Percentiles rank a stretch among this genome's conserved stretches.
Conservation (phyloP, 768 basidiomycete genomes). For the Suillus clintonianus region DNA sequence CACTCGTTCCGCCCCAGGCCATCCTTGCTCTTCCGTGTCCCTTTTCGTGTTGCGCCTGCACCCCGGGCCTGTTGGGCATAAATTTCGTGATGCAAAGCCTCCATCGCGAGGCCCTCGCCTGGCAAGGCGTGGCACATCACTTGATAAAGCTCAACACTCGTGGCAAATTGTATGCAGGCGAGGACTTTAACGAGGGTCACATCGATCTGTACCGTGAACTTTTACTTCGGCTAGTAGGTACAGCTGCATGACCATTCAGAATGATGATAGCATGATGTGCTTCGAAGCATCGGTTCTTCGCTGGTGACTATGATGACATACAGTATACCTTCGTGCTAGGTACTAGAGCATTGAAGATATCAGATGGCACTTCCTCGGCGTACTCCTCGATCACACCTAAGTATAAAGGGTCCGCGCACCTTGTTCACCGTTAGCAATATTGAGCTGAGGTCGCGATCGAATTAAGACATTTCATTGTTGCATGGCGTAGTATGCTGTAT, state of each 20-base stretch:
- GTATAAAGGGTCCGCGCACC: not conserved
- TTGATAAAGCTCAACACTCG: no score
- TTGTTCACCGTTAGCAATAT: no score
- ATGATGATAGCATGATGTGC: constrained; percentile 93
- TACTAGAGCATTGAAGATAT: constrained; percentile 74
- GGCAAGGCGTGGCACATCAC: no score
- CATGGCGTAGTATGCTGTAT: not conserved
- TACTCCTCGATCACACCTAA: not conserved
- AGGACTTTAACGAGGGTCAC: no score
- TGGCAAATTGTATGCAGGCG: no score
- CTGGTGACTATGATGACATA: constrained; percentile 58
- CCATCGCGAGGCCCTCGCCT: no score
- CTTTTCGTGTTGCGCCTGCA: not conserved
- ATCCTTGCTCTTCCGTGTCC: not conserved
- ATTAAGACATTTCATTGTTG: not conserved
- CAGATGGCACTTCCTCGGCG: not conserved
- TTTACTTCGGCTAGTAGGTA: no score
- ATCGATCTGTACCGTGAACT: no score
- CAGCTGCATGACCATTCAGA: not conserved
- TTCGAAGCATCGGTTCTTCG: constrained; percentile 77
- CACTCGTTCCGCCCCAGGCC: not conserved
- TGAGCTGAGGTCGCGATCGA: not conserved
- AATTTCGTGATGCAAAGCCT: not conserved
- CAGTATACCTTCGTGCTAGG: constrained; percentile 60
- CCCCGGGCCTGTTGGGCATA: rapidly evolving